These are phyloP conservation scores for Xenoacremonium recifei DNA, from an alignment of 2,329 filamentous ascomycete species.

Conservation along the genomic window DNA sequence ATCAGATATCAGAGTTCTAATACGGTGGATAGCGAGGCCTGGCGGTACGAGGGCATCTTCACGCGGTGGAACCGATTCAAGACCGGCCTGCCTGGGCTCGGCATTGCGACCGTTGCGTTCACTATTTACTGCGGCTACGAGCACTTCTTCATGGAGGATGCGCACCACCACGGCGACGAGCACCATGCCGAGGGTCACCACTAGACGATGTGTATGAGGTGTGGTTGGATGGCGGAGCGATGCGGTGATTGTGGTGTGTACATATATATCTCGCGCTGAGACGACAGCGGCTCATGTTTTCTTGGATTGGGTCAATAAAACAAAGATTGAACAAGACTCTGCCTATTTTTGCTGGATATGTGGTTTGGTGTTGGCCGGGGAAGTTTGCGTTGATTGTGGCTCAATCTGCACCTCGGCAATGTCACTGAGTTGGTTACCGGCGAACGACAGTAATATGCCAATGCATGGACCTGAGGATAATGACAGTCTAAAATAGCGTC, in stretches of 20 bases:
- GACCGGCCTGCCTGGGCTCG: constrained; percentile 82
- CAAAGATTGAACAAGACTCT: background rate
- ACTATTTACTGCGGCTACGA: constrained; percentile 87
- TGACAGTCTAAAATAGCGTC: no score
- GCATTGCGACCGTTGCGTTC: constrained; percentile 90
- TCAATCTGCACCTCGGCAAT: no score
- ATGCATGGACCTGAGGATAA: no score
- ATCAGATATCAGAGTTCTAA: background rate
- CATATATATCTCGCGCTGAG: constrained; percentile 35
- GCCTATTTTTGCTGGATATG: no score
- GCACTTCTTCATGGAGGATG: constrained; percentile 78
- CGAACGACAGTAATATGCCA: no score
- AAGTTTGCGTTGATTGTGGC: no score
- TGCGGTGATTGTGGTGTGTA: constrained; percentile 16
- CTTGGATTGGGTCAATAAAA: constrained; percentile 1
- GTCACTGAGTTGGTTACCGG: no score
- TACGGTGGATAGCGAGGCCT: constrained; percentile 71
- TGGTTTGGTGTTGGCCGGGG: no score
- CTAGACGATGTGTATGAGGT: constrained; percentile 33
- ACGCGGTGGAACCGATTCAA: constrained; percentile 87
- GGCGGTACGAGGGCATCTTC: constrained; percentile 90
- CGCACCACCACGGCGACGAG: constrained; percentile 54
- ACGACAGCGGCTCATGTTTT: no score
- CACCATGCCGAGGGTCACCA: constrained; percentile 56
- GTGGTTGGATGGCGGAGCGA: constrained; percentile 9